Conservation (phyloP, 2,329 filamentous ascomycete genomes). For the Monascus ruber region DNA sequence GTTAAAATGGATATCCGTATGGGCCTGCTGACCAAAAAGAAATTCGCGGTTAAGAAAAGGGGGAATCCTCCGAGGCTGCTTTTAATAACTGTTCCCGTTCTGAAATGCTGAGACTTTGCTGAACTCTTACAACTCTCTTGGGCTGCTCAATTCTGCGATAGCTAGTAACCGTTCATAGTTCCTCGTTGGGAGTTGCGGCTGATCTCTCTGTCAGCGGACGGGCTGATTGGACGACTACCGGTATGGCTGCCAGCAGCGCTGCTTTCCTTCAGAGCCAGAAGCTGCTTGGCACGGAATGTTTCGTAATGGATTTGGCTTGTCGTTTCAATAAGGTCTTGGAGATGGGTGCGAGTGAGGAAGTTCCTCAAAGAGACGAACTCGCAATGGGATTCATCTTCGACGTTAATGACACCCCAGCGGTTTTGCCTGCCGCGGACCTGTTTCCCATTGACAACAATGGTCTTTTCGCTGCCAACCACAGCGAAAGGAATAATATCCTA, state of each 20-base stretch:
- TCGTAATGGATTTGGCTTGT: slow-evolving; percentile 99
- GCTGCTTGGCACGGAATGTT: slow-evolving; percentile 98
- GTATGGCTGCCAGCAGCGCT: slow-evolving; percentile 66
- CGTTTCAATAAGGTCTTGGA: slow-evolving; percentile 97
- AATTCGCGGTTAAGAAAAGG: slow-evolving; percentile 4
- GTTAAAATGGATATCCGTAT: slow-evolving; percentile 30
- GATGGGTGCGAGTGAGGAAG: slow-evolving; percentile 95
- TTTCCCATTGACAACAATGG: slow-evolving; percentile 93
- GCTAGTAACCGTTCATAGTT: slow-evolving; percentile 97
- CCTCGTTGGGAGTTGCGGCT: slow-evolving; percentile 95
- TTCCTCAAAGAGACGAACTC: slow-evolving; percentile 98
- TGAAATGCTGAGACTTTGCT: background rate
- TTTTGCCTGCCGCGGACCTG: slow-evolving; percentile 97
- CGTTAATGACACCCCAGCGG: slow-evolving; percentile 98
- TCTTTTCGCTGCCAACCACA: slow-evolving; percentile 95
- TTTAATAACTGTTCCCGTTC: slow-evolving; percentile 5
- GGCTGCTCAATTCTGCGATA: background rate
- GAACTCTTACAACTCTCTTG: too few species aligned
- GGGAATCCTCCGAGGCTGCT: slow-evolving; percentile 7
- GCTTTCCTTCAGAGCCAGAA: slow-evolving; percentile 95
- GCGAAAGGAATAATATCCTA: slow-evolving; percentile 93
- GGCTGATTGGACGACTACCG: slow-evolving; percentile 81
- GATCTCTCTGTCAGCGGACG: slow-evolving; percentile 84
- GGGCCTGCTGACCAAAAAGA: slow-evolving; percentile 15
- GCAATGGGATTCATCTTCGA: slow-evolving; percentile 98